Evolutionary conservation across 805 yeast species (phyloP), one percentile per base, ranked within the genome.

Genomic region (Schwanniomyces vanrijiae): DNA sequence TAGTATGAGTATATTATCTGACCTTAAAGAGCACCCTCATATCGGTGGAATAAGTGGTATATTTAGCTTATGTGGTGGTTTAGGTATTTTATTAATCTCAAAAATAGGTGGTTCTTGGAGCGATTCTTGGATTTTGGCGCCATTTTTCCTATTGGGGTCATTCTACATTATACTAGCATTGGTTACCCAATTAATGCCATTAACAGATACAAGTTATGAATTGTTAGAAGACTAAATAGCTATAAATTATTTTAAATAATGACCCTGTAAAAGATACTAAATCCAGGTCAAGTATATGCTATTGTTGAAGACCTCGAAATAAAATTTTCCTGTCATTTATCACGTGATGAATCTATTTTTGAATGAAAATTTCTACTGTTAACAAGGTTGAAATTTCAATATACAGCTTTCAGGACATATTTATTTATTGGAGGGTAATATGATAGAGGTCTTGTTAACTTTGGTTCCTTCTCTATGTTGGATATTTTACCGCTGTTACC

Each of bases 11-110:
- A 68, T 85, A 55, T 74, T 69, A 25, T 59, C 67, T 47, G 55
- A 61, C 33, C 60, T 68, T 4, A 53, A 54, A 33, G 62, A 59
- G 38, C 55, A 80, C 26, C 74, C 79, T 5, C 78, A 75, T 44
- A 77, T 80, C 42, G 90, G 90, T n/a, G 73, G 86, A 2, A 75
- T 86, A 35, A 77, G 85, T 42, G 92, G 92, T 5, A 78, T 83
- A 10, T 83, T 82, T 59, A 77, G 85, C n/a, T 75, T 86, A 45
- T 69, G 77, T 52, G 90, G 90, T 14, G 88, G 88, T 0, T 43
- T 82, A 6, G 92, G 92, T 2, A 83, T 85, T 22, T 64, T 86
- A 47, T 44, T 82, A 1, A 65, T 84, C 24, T 77, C 83, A 29
- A 80, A 79, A 55, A 29, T 83, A 8, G 91, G 90, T 5, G 90